A percentile compares a stretch with the other conserved stretches of the same genome.
These are phyloP conservation scores for Hyphodiscus hymeniophilus DNA, from an alignment of 495 filamentous ascomycete species.

Conservation along the genomic window DNA sequence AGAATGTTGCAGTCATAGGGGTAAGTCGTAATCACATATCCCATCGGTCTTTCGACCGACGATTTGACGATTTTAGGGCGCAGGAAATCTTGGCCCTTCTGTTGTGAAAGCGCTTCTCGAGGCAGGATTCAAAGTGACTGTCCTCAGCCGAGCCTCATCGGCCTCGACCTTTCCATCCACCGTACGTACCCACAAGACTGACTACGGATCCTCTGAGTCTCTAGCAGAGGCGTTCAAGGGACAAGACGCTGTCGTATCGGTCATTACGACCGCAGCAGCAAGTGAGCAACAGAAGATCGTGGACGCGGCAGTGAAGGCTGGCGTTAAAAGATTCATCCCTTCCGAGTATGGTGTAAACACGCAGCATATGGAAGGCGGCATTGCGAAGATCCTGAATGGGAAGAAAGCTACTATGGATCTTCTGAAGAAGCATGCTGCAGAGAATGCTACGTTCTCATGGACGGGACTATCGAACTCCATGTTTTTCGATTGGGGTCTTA, in stretches of 20 bases:
- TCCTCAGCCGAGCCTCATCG: conserved; percentile 41
- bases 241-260: conserved; percentile 55
- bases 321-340: conserved; percentile 53
- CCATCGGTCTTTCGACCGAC: too few species aligned
- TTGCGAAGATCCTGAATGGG: conserved; percentile 24
- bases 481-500: conserved; percentile 33
- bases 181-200: conserved; percentile 31
- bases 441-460: conserved; percentile 38
- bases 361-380: conserved; percentile 25
- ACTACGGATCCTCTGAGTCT: conserved; percentile 32
- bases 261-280: conserved; percentile 34
- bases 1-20: conserved; percentile 41
- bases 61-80: conserved; percentile 37
- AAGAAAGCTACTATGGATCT: conserved; percentile 17
- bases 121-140: conserved; percentile 45
- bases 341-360: conserved; percentile 45
- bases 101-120: conserved; percentile 43
- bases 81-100: conserved; percentile 46
- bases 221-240: conserved; percentile 36
- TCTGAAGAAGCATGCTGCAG: neutral
- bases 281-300: conserved; percentile 40
- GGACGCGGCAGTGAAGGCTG: conserved; percentile 51
- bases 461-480: conserved; percentile 37
- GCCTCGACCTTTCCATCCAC: conserved; percentile 28
- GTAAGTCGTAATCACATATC: conserved; percentile 27